Evolutionary conservation across 1,284 basidiomycete genomes (phyloP).

Genomic region (Puccinia triticina): DNA sequence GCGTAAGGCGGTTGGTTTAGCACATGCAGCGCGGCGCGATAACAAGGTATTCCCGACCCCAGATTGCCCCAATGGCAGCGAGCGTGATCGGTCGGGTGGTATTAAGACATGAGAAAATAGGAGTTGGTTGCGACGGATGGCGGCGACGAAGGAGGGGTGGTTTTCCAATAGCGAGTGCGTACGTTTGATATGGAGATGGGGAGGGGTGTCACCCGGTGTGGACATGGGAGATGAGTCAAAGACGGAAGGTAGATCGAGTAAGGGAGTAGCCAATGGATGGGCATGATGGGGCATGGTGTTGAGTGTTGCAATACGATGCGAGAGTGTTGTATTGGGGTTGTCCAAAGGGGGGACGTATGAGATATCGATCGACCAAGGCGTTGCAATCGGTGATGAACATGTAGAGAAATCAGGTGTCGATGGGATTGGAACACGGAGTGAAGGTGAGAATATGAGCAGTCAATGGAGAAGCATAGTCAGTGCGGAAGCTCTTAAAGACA

Average conservation of each 20-base stretch:
- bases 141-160: neutral
- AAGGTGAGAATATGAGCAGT: neutral
- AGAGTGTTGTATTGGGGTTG: neutral
- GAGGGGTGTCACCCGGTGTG: neutral
- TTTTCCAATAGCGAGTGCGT: neutral
- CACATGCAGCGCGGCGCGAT: neutral
- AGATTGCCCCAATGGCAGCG: neutral
- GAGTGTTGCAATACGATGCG: neutral
- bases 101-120: neutral
- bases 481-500: neutral
- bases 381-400: no score
- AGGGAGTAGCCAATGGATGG: slow-evolving; percentile 30
- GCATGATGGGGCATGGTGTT: slow-evolving; percentile 31
- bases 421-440: neutral
- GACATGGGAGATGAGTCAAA: slow-evolving; percentile 36
- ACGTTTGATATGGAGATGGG: neutral
- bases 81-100: slow-evolving; percentile 10
- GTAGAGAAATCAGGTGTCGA: no score
- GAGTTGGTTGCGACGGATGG: neutral
- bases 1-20: slow-evolving; percentile 11
- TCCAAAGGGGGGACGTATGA: neutral
- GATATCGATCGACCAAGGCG: neutral
- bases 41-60: neutral
- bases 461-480: neutral
- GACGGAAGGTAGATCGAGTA: slow-evolving; percentile 22